Evolutionary conservation across 2,329 filamentous ascomycete genomes (phyloP).

Genomic region (Venturia aucupariae): DNA sequence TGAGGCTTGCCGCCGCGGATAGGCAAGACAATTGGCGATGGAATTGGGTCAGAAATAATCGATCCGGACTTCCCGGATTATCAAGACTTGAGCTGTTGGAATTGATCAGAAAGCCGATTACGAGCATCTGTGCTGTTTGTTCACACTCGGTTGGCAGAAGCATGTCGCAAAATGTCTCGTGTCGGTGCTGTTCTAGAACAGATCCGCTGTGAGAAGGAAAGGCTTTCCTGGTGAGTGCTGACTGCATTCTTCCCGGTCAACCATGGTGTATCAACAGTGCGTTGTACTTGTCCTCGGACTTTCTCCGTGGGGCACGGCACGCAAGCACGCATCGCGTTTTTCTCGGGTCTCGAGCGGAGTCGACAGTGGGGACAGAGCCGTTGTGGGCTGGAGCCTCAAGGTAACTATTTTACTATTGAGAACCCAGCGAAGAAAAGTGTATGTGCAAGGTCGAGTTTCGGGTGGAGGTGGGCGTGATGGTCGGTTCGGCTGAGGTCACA

Average conservation of each 20-base stretch:
- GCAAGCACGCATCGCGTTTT: not conserved
- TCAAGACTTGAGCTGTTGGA: not conserved
- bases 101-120: no score
- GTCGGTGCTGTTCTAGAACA: not conserved
- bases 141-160: not conserved
- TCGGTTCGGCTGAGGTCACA: not conserved
- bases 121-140: not conserved
- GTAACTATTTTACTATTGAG: no score
- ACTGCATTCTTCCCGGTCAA: not conserved
- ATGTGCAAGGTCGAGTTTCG: not conserved
- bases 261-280: not conserved
- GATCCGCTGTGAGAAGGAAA: not conserved
- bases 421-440: not conserved
- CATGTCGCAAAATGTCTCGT: not conserved
- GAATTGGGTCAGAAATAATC: not conserved
- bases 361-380: not conserved
- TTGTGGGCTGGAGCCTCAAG: not conserved
- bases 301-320: not conserved
- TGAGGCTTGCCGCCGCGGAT: not conserved
- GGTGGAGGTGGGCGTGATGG: slow-evolving; percentile 1
- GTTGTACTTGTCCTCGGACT: not conserved
- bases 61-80: not conserved
- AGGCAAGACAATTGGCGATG: not conserved
- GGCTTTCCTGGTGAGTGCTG: not conserved
- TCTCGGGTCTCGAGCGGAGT: not conserved